These are phyloP conservation scores for Sicyos edulis DNA, from an alignment of 306 rosid species.

Conservation along the genomic window DNA sequence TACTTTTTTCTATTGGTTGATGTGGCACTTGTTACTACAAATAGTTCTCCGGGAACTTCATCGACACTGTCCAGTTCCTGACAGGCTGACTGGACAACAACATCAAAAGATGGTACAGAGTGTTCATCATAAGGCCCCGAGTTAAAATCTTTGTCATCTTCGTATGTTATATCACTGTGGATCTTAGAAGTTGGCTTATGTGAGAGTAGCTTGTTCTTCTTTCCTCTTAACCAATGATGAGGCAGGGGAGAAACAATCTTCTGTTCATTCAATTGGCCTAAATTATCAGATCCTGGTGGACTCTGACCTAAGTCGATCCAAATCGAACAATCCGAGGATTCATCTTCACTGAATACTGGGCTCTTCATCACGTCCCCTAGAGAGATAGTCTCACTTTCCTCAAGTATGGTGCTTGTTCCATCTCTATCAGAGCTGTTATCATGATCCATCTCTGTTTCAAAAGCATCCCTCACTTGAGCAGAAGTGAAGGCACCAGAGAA, in stretches of 20 bases:
- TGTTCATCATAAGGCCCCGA: constrained; percentile 40
- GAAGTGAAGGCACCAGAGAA: constrained; percentile 89
- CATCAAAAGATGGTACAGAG: constrained; percentile 72
- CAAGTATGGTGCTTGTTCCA: constrained; percentile 89
- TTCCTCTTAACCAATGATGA: constrained; percentile 64
- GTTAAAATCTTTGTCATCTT: constrained; percentile 45
- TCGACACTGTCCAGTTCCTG: constrained; percentile 70
- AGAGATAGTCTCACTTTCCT: constrained; percentile 82
- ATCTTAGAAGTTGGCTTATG: constrained; percentile 63
- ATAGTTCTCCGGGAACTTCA: constrained; percentile 59
- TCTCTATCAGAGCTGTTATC: constrained; percentile 81
- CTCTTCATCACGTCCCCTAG: constrained; percentile 97
- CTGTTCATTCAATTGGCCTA: constrained; percentile 46
- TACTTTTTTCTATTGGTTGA: constrained; percentile 19
- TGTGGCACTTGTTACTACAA: constrained; percentile 27
- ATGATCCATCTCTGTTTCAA: constrained; percentile 89
- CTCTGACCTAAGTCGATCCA: constrained; percentile 99
- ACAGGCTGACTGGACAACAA: constrained; percentile 68
- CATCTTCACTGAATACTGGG: constrained; percentile 95
- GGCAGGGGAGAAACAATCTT: constrained; percentile 76
- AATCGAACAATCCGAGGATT: constrained; percentile 76
- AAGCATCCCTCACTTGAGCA: constrained; percentile 84
- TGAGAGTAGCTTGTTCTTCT: constrained; percentile 52
- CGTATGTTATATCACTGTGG: constrained; percentile 61
- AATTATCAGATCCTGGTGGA: constrained; percentile 71